Evolutionary conservation across 441 rosid genomes (phyloP), one percentile per base, ranked within the genome.

Genomic region (Dalechampia spathulata): DNA sequence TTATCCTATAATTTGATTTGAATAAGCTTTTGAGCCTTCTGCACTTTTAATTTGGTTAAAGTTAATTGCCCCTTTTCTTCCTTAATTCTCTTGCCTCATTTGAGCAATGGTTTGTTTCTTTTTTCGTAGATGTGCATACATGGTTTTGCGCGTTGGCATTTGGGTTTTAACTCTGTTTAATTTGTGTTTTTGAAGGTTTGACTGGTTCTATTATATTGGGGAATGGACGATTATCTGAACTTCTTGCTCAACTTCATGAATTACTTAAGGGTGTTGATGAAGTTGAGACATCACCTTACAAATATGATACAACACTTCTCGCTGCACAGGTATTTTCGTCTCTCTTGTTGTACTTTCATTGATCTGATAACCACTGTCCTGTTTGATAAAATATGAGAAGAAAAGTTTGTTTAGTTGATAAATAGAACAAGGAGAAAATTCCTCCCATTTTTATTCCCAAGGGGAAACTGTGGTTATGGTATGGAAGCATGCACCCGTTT

Each of bases 171-270:
- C 34, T 30, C 27, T 43, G 23, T 51, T 41, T 30, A 10, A 23
- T 19, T 32, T 46, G 34, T 10, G 17, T 23, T 19, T 53, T 70
- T 22, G 34, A 44, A 91, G 98, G 96, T 75, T 75, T 85, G 52
- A 83, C 92, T 49, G 81, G 96, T 63, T 85, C 98, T 4, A 76
- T 91, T 49, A 66, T 91, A 50, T 64, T 91, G 68, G 79, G 81
- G 69, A 83, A 84, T 56, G 95, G 86, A 58, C 74, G 75, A 50
- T 66, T 91, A 51, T 80, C 96, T 49, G 98, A 91, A 55, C 66
- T 91, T 15, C 75, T 87, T 61, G 73, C 73, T 7, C 92, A 85
- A 85, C 90, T 87, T 71, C 92, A 91, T 63, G 95, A 91, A 23
- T 69, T 91, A 59, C 89, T 91, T 38, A 72, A 78, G 58, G 90